A percentile compares a stretch with the other conserved stretches of the same genome.
Conservation (phyloP, 2,329 filamentous ascomycete genomes). For the Monosporascus sp. region DNA sequence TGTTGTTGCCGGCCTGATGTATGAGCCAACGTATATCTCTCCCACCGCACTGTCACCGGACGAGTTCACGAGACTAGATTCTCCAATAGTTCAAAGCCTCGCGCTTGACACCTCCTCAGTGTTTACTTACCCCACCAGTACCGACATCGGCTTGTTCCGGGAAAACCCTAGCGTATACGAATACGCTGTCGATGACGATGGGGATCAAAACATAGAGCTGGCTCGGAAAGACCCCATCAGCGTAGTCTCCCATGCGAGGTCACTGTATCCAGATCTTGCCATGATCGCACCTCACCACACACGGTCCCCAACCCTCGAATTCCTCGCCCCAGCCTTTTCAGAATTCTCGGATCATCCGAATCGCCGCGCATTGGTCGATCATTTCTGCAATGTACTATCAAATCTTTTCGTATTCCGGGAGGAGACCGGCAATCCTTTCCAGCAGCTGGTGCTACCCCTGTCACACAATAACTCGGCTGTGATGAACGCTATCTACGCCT, state of each 20-base stretch:
- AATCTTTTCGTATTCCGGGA: slow-evolving; percentile 63
- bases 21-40: too few relatives aligned
- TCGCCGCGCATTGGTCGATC: slow-evolving; percentile 52
- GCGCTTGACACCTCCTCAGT: slow-evolving; percentile 12
- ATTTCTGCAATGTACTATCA: slow-evolving; percentile 60
- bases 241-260: slow-evolving; percentile 16
- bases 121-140: slow-evolving; percentile 10
- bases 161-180: slow-evolving; percentile 28
- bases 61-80: too few relatives aligned
- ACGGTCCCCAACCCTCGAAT: slow-evolving; percentile 42
- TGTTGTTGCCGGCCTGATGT: too few relatives aligned
- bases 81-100: too few relatives aligned
- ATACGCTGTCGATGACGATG: slow-evolving; percentile 15
- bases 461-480: slow-evolving; percentile 53
- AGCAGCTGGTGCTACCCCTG: slow-evolving; percentile 57
- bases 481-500: slow-evolving; percentile 78
- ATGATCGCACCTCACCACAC: slow-evolving; percentile 36
- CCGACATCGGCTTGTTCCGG: slow-evolving; percentile 24
- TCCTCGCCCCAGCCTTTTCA: slow-evolving; percentile 47
- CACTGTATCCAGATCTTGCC: slow-evolving; percentile 31
- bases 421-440: slow-evolving; percentile 58
- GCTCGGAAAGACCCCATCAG: slow-evolving; percentile 16
- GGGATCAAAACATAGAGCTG: slow-evolving; percentile 9
- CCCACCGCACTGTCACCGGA: too few relatives aligned
- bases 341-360: slow-evolving; percentile 53